A percentile compares a stretch with the other conserved stretches of the same genome.
phyloP scores from a whole-genome alignment of 176 grass and related monocot species.

The Bromus sterilis region DNA sequence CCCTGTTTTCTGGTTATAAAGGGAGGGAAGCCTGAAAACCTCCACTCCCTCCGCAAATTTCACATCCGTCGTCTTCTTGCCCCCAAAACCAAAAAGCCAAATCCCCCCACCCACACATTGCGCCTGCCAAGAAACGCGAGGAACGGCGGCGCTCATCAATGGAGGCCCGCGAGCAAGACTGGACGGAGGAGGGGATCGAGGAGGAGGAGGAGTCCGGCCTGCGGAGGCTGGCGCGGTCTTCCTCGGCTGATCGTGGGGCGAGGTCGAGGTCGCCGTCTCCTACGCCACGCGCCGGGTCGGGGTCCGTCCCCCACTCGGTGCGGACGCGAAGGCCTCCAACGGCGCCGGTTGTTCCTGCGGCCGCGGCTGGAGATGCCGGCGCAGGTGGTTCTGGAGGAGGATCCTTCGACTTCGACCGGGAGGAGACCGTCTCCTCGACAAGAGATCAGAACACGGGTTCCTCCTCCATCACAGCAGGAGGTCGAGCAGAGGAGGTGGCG shows the following conservation, averaged over 20 bases:
- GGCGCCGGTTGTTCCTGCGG: background rate
- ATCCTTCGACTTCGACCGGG: background rate
- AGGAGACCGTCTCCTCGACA: conserved; percentile 5
- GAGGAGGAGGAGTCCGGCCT: background rate
- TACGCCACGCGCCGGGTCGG: background rate
- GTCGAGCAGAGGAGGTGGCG: background rate
- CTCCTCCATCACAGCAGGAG: background rate
- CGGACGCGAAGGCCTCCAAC: conserved; percentile 3
- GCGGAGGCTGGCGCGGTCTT: background rate
- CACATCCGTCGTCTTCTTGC: conserved; percentile 9
- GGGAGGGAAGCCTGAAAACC: background rate
- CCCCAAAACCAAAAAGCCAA: conserved; percentile 23
- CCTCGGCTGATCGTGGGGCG: background rate
- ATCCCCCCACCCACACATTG: background rate
- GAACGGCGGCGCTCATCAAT: conserved; percentile 7
- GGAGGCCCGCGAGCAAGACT: background rate
- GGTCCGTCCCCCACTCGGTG: background rate
- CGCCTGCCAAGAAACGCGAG: conserved; percentile 11
- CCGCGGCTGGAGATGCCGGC: background rate
- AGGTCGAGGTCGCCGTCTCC: background rate
- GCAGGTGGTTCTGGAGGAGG: background rate
- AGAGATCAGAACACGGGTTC: background rate
- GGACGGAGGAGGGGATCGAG: background rate
- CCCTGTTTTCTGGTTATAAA: background rate
- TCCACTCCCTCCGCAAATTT: background rate